Evolutionary conservation across 257 asterid species (phyloP).

Genomic region (Rehmannia glutinosa): DNA sequence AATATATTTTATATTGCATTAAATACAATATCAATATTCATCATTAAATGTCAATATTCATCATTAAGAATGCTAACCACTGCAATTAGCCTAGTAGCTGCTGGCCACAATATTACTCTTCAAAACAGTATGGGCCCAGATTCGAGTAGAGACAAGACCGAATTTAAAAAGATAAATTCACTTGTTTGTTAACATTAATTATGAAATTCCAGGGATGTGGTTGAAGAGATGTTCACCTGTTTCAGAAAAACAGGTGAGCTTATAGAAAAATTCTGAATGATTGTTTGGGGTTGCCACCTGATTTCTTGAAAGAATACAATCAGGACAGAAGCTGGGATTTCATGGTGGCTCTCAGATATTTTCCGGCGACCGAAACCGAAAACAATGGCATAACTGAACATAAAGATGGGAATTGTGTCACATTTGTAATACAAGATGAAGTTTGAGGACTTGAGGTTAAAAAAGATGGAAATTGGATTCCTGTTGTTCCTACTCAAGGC

Average conservation of each 20-base stretch:
- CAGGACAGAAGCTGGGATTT: conserved; percentile 53
- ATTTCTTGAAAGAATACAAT: conserved; percentile 45
- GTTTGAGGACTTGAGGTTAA: conserved; percentile 55
- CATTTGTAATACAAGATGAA: conserved; percentile 59
- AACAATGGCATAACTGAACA: conserved; percentile 38
- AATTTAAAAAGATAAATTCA: no score
- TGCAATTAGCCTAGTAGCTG: no score
- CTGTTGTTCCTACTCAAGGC: conserved; percentile 36
- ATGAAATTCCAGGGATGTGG: conserved; percentile 36
- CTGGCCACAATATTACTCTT: no score
- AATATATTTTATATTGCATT: no score
- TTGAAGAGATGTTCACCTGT: conserved; percentile 38
- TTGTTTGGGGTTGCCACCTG: conserved; percentile 44
- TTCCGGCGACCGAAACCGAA: conserved; percentile 38
- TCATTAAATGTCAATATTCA: no score
- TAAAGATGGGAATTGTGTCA: conserved; percentile 46
- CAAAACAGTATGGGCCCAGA: conserved; percentile 24
- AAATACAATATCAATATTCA: no score
- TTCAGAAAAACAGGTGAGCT: conserved; percentile 31
- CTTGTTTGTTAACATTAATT: conserved; percentile 58
- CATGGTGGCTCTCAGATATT: conserved; percentile 42
- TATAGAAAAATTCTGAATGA: conserved; percentile 44
- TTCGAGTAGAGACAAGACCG: conserved; percentile 44
- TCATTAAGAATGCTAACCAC: no score
- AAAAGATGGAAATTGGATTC: conserved; percentile 49